Conservation (phyloP, 306 rosid species). For the Chamaecrista fasciculata region DNA sequence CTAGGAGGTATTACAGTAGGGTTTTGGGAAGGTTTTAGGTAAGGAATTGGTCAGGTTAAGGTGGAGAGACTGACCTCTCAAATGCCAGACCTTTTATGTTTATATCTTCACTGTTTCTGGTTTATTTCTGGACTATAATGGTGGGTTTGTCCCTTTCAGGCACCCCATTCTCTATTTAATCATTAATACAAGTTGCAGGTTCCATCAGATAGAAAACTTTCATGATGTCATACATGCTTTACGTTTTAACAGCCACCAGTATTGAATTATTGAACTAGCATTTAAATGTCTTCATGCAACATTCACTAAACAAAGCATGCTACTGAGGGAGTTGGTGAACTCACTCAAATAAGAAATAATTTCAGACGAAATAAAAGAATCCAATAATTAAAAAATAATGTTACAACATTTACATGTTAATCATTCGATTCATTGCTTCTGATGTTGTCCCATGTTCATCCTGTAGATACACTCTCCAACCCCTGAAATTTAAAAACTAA, state of each 20-base stretch:
- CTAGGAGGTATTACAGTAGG: too few relatives aligned
- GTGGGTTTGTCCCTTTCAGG: too few relatives aligned
- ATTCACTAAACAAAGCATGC: not conserved
- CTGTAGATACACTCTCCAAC: constrained; percentile 87
- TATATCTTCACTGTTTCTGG: too few relatives aligned
- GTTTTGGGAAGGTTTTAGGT: too few relatives aligned
- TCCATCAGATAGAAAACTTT: constrained; percentile 4
- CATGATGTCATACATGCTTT: not conserved
- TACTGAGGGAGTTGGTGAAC: not conserved
- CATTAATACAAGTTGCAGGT: too few relatives aligned
- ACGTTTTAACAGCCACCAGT: not conserved
- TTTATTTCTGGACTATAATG: too few relatives aligned
- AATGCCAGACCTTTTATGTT: too few relatives aligned
- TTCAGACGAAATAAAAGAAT: not conserved
- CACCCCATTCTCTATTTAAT: too few relatives aligned
- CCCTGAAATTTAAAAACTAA: constrained; percentile 52
- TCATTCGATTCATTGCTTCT: constrained; percentile 66
- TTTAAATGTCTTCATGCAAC: not conserved
- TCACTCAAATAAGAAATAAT: constrained; percentile 7
- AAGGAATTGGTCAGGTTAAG: too few relatives aligned
- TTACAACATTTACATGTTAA: constrained; percentile 51
- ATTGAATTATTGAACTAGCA: not conserved
- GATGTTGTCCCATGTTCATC: constrained; percentile 91
- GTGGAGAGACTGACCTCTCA: too few relatives aligned
- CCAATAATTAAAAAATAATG: not conserved